Percentiles rank a stretch among this genome's conserved stretches.
phyloP scores from a whole-genome alignment of 2,329 filamentous ascomycete genomes.

The Diaporthe eres region DNA sequence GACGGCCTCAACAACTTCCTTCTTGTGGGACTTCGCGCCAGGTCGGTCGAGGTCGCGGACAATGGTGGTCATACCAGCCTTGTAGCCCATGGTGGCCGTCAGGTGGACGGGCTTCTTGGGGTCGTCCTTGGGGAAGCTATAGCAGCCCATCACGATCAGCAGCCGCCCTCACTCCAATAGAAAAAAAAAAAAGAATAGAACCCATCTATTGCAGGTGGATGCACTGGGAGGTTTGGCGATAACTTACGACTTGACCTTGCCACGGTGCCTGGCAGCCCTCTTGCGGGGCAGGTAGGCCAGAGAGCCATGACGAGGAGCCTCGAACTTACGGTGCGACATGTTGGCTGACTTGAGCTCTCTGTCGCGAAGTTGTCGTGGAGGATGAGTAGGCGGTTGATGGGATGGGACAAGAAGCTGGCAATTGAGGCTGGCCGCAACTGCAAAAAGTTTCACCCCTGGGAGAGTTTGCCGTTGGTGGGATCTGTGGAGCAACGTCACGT shows the following conservation, averaged over 20 bases:
- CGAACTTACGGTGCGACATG: constrained; percentile 70
- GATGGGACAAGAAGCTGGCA: not conserved
- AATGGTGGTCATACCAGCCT: constrained; percentile 99
- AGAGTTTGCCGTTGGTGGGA: constrained; percentile 32
- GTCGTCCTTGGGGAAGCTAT: constrained; percentile 99
- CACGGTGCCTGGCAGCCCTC: constrained; percentile 93
- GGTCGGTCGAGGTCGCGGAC: constrained; percentile 99
- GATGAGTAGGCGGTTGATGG: constrained; percentile 35
- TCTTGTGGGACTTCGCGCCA: constrained; percentile 99
- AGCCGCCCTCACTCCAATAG: not conserved
- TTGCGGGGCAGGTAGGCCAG: constrained; percentile 91
- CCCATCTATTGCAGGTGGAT: constrained; percentile 7
- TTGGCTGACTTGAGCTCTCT: constrained; percentile 41
- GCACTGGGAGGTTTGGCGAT: constrained; percentile 23
- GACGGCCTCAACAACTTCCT: constrained; percentile 93
- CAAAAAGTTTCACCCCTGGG: constrained; percentile 37
- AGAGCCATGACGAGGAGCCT: constrained; percentile 96
- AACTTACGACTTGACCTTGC: constrained; percentile 98
- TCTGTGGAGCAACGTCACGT: constrained; percentile 38
- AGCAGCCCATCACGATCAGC: constrained; percentile 15
- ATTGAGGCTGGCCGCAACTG: not conserved
- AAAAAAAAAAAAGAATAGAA: not conserved
- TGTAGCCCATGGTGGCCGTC: constrained; percentile 98
- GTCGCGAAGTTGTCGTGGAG: constrained; percentile 40
- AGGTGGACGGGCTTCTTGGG: constrained; percentile 99